phyloP scores from a whole-genome alignment of 2,329 filamentous ascomycete genomes.

The Diaporthe humulicola region DNA sequence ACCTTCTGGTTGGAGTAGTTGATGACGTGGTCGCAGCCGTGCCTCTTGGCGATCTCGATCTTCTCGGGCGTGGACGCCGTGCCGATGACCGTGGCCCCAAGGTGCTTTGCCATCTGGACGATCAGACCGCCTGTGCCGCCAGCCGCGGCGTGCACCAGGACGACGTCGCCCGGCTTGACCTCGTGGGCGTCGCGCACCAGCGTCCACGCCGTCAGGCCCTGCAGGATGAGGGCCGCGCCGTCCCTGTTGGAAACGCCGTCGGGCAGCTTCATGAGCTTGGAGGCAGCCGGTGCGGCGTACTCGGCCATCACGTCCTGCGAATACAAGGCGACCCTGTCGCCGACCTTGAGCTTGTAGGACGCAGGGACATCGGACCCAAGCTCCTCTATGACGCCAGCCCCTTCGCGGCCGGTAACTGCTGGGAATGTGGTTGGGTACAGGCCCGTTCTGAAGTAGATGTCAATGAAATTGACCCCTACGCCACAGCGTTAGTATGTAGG shows the following conservation, averaged over 20 bases:
- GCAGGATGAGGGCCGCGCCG: conserved; percentile 78
- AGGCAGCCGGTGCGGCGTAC: conserved; percentile 66
- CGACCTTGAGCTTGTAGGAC: conserved; percentile 67
- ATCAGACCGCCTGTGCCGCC: conserved; percentile 85
- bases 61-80: conserved; percentile 83
- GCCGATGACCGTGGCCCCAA: conserved; percentile 85
- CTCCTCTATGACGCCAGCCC: conserved; percentile 66
- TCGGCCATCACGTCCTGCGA: conserved; percentile 69
- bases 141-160: conserved; percentile 87
- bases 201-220: conserved; percentile 86
- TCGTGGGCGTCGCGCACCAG: conserved; percentile 77
- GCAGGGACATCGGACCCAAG: conserved; percentile 72
- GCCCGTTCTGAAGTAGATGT: conserved; percentile 84
- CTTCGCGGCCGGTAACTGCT: conserved; percentile 83
- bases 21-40: conserved; percentile 80
- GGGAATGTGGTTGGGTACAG: conserved; percentile 80
- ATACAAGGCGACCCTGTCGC: conserved; percentile 78
- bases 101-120: conserved; percentile 77
- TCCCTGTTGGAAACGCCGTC: conserved; percentile 69
- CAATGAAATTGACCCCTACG: conserved; percentile 36
- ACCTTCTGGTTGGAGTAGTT: conserved; percentile 75
- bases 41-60: conserved; percentile 75
- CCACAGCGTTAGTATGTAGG: background rate
- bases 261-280: conserved; percentile 74
- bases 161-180: conserved; percentile 55